Evolutionary conservation across 176 grass and related monocot species (phyloP), one percentile per base, ranked within the genome.

Genomic region (Olyra latifolia): DNA sequence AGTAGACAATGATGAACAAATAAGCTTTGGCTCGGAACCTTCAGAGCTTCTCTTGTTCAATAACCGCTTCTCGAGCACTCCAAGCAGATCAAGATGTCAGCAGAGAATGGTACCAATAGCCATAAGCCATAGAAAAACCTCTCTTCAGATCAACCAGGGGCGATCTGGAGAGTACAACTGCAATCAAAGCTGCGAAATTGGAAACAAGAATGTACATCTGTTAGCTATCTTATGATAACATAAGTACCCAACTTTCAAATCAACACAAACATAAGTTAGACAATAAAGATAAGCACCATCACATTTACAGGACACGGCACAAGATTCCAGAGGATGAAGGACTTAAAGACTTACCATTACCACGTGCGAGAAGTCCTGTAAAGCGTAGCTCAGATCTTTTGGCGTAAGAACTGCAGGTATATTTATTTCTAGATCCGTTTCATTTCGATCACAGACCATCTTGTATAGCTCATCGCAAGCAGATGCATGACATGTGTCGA

Each of bases 41-140:
- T 99, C 62, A 95, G 29, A 99, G 84, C 79, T 95, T 99, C 78
- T 99, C 96, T 81, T 95, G 76, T 82, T 99, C 96, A 87, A 73
- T 87, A 66, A 81, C 74, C 60, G 90, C 90, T 83, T 99, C 96
- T 82, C 92, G 81, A 72, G 90, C 86, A 76, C 92, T 99, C 87
- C 90, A 99, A 52, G 96, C 92, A 42, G 96, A 95, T 92, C 96
- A 99, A 76, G 95, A 99, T 70, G 96, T 86, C 90, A 92, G 75
- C 96, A 94, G 64, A 99, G 80, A 80, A 99, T 91, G 28, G 96
- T 99, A 85, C 96, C 96, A 75, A 99, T 86, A 81, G 96, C 96
- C 96, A 99, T 95, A 73, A 99, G 88, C 96, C 96, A 99, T 6
- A 99, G 88, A 89, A 99, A 99, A 12, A 95, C 96, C 84, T 99